These are phyloP conservation scores for Vitis vinifera DNA, from an alignment of 164 flowering plant genomes.

Conservation along the genomic window DNA sequence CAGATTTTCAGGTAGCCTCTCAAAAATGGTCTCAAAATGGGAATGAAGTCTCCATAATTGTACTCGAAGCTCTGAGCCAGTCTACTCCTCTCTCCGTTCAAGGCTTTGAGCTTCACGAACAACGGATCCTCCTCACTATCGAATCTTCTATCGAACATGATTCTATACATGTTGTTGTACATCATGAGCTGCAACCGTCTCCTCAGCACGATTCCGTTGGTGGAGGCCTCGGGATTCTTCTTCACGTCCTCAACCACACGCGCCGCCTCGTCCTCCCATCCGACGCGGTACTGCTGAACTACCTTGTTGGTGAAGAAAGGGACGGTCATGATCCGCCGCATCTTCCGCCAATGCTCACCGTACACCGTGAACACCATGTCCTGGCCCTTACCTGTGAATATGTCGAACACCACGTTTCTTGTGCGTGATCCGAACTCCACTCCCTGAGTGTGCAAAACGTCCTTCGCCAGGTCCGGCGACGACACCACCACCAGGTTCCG, in stretches of 20 bases:
- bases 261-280: slow-evolving; percentile 72
- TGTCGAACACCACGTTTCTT: slow-evolving; percentile 81
- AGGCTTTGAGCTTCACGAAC: slow-evolving; percentile 55
- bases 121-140: slow-evolving; percentile 80
- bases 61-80: slow-evolving; percentile 86
- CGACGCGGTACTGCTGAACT: slow-evolving; percentile 71
- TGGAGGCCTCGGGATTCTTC: slow-evolving; percentile 49
- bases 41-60: slow-evolving; percentile 84
- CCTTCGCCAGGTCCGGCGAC: slow-evolving; percentile 71
- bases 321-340: slow-evolving; percentile 89
- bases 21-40: slow-evolving; percentile 72
- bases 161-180: slow-evolving; percentile 89
- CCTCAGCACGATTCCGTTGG: slow-evolving; percentile 60
- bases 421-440: slow-evolving; percentile 89
- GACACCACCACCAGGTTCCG: slow-evolving; percentile 82
- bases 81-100: slow-evolving; percentile 82
- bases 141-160: slow-evolving; percentile 81
- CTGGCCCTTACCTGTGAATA: slow-evolving; percentile 86
- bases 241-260: slow-evolving; percentile 68
- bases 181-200: slow-evolving; percentile 74
- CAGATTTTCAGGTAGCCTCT: slow-evolving; percentile 71
- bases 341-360: slow-evolving; percentile 91
- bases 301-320: slow-evolving; percentile 93
- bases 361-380: slow-evolving; percentile 92
- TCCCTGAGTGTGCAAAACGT: slow-evolving; percentile 83